These are phyloP conservation scores for Epichloe festucae DNA, from an alignment of 2,329 filamentous ascomycete genomes.

Conservation along the genomic window DNA sequence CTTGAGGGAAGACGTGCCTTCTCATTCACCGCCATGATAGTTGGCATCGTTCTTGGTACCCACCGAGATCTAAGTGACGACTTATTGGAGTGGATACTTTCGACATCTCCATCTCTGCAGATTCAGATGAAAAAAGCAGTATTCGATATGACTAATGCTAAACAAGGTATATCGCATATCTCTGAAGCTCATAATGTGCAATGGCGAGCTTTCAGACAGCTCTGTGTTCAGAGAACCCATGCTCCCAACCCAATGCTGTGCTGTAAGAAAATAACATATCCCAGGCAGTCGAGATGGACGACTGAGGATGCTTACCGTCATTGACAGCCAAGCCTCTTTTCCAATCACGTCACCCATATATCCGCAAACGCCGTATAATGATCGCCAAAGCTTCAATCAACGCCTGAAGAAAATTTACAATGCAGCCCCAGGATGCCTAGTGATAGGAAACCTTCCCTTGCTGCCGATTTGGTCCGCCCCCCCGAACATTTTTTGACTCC, in stretches of 20 bases:
- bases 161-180: neutral
- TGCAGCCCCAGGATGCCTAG: constrained; percentile 38
- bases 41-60: neutral
- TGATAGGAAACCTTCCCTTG: constrained; percentile 13
- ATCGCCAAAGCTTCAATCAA: neutral
- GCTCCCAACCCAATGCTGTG: neutral
- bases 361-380: neutral
- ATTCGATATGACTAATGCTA: neutral
- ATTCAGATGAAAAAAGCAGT: neutral
- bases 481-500: constrained; percentile 18
- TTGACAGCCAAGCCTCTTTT: neutral
- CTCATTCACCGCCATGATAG: neutral
- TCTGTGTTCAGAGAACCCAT: neutral
- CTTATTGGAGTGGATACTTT: no score
- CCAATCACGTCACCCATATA: neutral
- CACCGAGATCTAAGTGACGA: neutral
- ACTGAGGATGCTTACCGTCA: neutral
- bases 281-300: neutral
- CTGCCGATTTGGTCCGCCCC: constrained; percentile 14
- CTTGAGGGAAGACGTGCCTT: constrained; percentile 17
- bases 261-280: neutral
- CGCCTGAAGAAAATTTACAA: neutral
- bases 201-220: neutral
- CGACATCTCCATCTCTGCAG: no score
- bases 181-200: neutral